Evolutionary conservation across 2,329 filamentous ascomycete genomes (phyloP).

Genomic region (Fusarium zealandicum): DNA sequence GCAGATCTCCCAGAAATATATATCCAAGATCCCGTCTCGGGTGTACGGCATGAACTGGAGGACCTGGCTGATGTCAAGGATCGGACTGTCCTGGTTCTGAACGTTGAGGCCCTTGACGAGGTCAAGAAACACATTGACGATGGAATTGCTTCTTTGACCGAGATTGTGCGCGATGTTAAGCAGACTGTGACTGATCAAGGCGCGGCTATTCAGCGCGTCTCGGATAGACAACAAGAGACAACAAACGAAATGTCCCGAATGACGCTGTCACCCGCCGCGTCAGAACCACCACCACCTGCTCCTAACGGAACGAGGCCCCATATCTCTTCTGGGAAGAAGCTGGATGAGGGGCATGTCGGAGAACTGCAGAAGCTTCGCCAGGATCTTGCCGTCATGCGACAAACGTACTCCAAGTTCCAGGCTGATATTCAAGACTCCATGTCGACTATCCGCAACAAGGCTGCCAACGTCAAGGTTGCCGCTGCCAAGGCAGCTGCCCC

Average conservation of each 20-base stretch:
- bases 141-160: constrained; percentile 79
- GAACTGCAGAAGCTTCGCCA: constrained; percentile 85
- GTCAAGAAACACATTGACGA: constrained; percentile 97
- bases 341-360: constrained; percentile 69
- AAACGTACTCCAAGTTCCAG: constrained; percentile 92
- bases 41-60: constrained; percentile 95
- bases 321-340: constrained; percentile 49
- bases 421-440: constrained; percentile 89
- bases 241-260: constrained; percentile 81
- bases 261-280: constrained; percentile 53
- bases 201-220: constrained; percentile 81
- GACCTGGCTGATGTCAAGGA: constrained; percentile 94
- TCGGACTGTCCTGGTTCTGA: constrained; percentile 90
- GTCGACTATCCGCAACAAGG: constrained; percentile 82
- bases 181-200: constrained; percentile 85
- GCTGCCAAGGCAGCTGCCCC: constrained; percentile 76
- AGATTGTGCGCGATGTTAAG: constrained; percentile 85
- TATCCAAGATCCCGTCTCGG: constrained; percentile 93
- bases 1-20: constrained; percentile 95
- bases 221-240: constrained; percentile 88
- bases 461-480: constrained; percentile 77
- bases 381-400: constrained; percentile 88
- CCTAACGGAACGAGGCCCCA: constrained; percentile 51
- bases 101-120: constrained; percentile 91
- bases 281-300: constrained; percentile 48